Evolutionary conservation across 2,329 filamentous ascomycete species (phyloP), one percentile per base, ranked within the genome.

Genomic region (Cercospora sojina): DNA sequence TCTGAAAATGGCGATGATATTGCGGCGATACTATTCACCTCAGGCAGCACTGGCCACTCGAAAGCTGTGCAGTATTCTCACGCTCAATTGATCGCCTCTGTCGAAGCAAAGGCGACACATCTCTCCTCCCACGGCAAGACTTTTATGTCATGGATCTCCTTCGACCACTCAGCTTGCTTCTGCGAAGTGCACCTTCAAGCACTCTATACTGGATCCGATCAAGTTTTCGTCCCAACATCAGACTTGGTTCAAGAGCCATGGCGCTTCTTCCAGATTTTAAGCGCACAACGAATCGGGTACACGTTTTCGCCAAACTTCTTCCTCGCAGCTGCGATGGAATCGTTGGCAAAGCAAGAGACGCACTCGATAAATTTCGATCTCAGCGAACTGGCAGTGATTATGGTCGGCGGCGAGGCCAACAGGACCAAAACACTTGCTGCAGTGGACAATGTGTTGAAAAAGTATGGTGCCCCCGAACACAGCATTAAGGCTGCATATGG

Each of bases 141-240:
- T 1, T 70, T 70, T 58, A 66, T 68, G 66, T 68, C 68, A 18
- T 70, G 68, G 68, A 55, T 68, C 31, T 69, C 79, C 0, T 74
- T 86, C 7, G 85, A 87, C 67, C 86, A 87, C 65, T 84, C 86
- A 9, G 85, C 82, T 0, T 81, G 76, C 65, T 74, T 88, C 3
- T 75, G 79, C 1, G 83, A 88, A 60, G 80, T 83, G 16, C 85
- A 87, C 69, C 71, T 87, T 0, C 80, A 80, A 13, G 83, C 85
- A 1, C 71, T 86, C 55, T 76, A 67, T 29, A 67, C 79, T 1
- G 78, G 78, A 6, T 74, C 76, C 0, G 74, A 80, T 53, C 84
- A 86, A 69, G 70, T 86, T 10, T 83, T 85, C 62, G 77, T 84
- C 3, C 74, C 71, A 0, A 76, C 82, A 0, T 70, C 77, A 1